Base-by-base conservation (phyloP, 2,329 filamentous ascomycete genomes). In the Fusarium cyanostomum region DNA sequence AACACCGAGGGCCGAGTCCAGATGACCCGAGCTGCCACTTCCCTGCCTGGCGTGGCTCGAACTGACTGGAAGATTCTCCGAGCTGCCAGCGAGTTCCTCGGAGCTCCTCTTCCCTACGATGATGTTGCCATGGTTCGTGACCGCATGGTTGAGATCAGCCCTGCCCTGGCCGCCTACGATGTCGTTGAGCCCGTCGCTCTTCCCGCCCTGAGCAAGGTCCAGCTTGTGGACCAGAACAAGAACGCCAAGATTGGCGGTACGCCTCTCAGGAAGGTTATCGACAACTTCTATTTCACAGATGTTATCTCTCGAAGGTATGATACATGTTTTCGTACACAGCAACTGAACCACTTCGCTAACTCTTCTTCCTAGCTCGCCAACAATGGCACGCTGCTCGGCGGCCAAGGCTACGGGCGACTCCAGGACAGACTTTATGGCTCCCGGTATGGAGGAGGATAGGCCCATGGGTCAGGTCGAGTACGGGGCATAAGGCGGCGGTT, bases 1-100 rank as follows among this genome's bases (percentile, higher is more conserved):
- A 99, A 98, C 86, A 98, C 95, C 0, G 95, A 99, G 79, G 95
- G 95, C 54, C 92, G 95, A 71, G 92, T 95, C 18, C 95, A 99
- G 81, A 90, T 97, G 83, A 95, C 92, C 51, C 91, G 95, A 67
- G 90, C 92, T 43, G 95, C 95, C 27, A 96, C 93, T 33, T 91
- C 91, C 41, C 84, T 97, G 66, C 92, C 93, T 21, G 95, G 95
- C 59, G 95, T 93, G 50, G 88, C 94, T 54, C 88, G 95, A 74
- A 94, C 95, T 64, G 95, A 99, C 81, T 99, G 95, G 95, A 99
- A 98, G 87, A 98, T 99, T 73, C 89, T 99, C 70, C 92, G 95
- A 66, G 95, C 95, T 15, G 88, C 86, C 54, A 95, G 91, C 73
- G 95, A 98, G 80, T 97, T 96, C 81, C 84, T 99, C 13, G 92